Base-by-base conservation (phyloP, 2,329 filamentous ascomycete species). In the Colletotrichum brevisporum region DNA sequence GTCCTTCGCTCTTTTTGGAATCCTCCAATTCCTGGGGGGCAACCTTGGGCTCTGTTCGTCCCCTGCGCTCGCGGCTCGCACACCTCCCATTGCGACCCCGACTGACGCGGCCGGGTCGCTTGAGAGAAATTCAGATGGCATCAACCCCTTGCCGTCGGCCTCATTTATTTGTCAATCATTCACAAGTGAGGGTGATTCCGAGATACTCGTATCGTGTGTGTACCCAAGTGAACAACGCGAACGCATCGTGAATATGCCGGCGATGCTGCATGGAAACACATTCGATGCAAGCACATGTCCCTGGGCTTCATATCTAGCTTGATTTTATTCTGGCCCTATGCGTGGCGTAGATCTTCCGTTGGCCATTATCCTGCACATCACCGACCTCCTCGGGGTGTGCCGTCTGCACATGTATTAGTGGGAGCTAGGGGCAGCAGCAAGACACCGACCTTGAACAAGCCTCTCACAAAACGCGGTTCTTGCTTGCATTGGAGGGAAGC, bases 331-430 rank as follows among this genome's bases (percentile, higher is more conserved):
- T 36, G 21, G 55, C 9, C 55, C 52, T 15, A 24, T 53, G n/a
- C 21, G 50, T 69, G 67, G 56, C 67, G 62, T 51, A 55, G 39
- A 27, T 36, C 31, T 26, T 26, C 18, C 21, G 43, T 52, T 48
- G 8, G 52, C 55, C 56, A 60, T 21, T n/a, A 24, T 61, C 13
- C 50, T 69, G 55, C 61, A 69, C 54, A 53, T 21, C 41, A 53
- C 62, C 31, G 55, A 61, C 39, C 43, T 66, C 18, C 18, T 48
- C 51, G 50, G 45, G 55, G 55, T 69, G 66, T 66, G 54, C 62
- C 45, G 66, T 24, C 66, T 47, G 43, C 47, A 55, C 51, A 60
- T 60, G 51, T 51, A 21, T 41, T 24, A 21, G 4, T 24, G 52
- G 18, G 18, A 41, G 21, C 24, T 52, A 55, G 53, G 26, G 13